Evolutionary conservation across 768 basidiomycete species (phyloP), one percentile per base, ranked within the genome.

Genomic region (Mycena amicta): DNA sequence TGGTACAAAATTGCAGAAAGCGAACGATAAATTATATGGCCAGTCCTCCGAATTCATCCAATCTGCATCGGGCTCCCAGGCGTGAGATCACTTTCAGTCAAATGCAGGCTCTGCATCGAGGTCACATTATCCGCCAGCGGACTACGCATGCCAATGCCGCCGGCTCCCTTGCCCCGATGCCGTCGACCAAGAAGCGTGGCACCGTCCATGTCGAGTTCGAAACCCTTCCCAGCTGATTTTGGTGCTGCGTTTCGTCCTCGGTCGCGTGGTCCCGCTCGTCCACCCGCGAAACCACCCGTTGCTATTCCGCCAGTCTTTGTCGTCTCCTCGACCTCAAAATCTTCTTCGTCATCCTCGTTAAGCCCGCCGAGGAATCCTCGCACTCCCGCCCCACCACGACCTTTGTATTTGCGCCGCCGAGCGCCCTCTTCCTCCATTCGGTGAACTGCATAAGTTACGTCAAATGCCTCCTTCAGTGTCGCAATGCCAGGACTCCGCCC

Each of bases 371-470:
- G 75, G 78, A 90, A 92, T 3, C 91, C 91, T 51, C 86, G 83
- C 3, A 76, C 75, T 22, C 94, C 95, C 0, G 87, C 89, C 27
- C 90, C 93, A 18, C 88, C 89, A 3, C 84, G 82, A 12, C 87
- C 89, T 54, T 90, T 87, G 74, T 90, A 90, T 46, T 90, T 93
- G 25, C 91, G 83, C 51, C 93, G 79, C 54, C 92, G 83, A 0
- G 91, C 92, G 15, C 95, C 96, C 74, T 99, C 97, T 73, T 99
- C 97, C 71, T 98, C 96, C 96, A 98, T 98, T 18, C 96, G 88
- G 73, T 99, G 97, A 0, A 99, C 97, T 3, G 97, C 96, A 72
- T 98, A 98, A 1, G 97, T 96, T 68, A 99, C 89, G 72, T 99
- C 97, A 74, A 99, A 98, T 3, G 97, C 95, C 71, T 98, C 97